Base-by-base conservation (phyloP, 1,139 yeast genomes). In the Yamadazyma buinensis region DNA sequence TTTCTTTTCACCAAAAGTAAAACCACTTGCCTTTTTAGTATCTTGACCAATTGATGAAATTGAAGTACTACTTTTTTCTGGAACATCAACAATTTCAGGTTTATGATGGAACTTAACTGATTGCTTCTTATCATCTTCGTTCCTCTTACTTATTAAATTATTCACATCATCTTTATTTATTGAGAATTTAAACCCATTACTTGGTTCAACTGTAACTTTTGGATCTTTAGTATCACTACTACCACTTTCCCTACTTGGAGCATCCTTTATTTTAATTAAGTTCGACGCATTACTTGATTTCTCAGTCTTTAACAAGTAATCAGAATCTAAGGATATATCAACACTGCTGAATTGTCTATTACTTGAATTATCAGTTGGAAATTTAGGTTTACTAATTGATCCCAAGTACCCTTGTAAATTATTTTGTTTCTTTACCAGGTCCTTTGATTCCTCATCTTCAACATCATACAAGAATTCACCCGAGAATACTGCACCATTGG, bases 401-500 rank as follows among this genome's bases (percentile, higher is more conserved):
- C 67, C 69, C 29, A 64, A 56, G 39, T 60, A 62, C 1, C 69
- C 68, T 33, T 45, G 48, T 24, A 56, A 35, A 49, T 51, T 36
- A 42, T 47, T 21, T 39, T 32, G 4, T 40, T 38, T 23, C 26
- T 34, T 23, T 25, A 29, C 19, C 13, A 31, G 10, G n/a, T n/a
- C n/a, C 13, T 36, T 32, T 33, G 40, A 21, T 32, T 40, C 23
- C 34, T 31, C 24, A 15, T 40, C 52, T 8, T 48, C 47, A 11
- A 58, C 48, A 30, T 69, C 74, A 39, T 69, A 69, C 10, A 48
- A 44, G 35, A 68, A 64, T 21, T 64, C 67, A 2, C 69, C 68
- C 2, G 59, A 53, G 32, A 61, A 60, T 20, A 52, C 52, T 1
- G 68, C 63, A 10, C 47, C 46, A 7, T 40, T 33, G 39, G 23